These are phyloP conservation scores for Hymenoscyphus infarciens DNA, from an alignment of 2,329 filamentous ascomycete species.

Conservation along the genomic window DNA sequence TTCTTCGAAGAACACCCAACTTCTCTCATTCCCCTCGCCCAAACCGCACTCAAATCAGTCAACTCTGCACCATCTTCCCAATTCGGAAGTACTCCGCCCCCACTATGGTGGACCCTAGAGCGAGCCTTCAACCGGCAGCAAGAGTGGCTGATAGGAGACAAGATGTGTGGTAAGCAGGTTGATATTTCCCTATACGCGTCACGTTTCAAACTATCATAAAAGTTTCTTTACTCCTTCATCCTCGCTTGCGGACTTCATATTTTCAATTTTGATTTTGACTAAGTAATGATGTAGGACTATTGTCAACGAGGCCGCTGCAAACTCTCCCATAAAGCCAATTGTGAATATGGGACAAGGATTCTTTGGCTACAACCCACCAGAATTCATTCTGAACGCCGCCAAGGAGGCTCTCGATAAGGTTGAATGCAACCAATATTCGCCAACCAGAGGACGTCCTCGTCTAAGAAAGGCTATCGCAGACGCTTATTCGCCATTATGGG, in stretches of 20 bases:
- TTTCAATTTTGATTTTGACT: background rate
- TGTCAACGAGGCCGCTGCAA: conserved; percentile 62
- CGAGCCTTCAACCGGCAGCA: conserved; percentile 47
- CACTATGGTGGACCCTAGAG: conserved; percentile 30
- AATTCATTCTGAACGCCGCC: conserved; percentile 87
- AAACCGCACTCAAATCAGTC: background rate
- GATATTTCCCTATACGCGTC: background rate
- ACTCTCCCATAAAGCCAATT: conserved; percentile 60
- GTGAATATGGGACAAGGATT: conserved; percentile 67
- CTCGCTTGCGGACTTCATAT: background rate
- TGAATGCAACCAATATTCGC: conserved; percentile 98
- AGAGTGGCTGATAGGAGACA: conserved; percentile 52
- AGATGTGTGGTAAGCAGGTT: conserved; percentile 53
- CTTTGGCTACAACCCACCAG: conserved; percentile 90
- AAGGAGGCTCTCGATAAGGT: conserved; percentile 86
- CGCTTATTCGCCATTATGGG: conserved; percentile 88
- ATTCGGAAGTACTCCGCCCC: conserved; percentile 19
- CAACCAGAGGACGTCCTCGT: conserved; percentile 86
- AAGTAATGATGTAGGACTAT: conserved; percentile 49
- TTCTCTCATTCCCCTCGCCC: background rate
- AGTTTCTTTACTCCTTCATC: background rate
- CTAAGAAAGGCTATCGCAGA: conserved; percentile 91
- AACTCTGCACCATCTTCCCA: background rate
- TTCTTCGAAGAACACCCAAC: background rate
- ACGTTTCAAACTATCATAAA: background rate